A percentile compares a stretch with the other conserved stretches of the same genome.
Conservation (phyloP, 176 grass and related monocot genomes). For the Alloteropsis semialata region DNA sequence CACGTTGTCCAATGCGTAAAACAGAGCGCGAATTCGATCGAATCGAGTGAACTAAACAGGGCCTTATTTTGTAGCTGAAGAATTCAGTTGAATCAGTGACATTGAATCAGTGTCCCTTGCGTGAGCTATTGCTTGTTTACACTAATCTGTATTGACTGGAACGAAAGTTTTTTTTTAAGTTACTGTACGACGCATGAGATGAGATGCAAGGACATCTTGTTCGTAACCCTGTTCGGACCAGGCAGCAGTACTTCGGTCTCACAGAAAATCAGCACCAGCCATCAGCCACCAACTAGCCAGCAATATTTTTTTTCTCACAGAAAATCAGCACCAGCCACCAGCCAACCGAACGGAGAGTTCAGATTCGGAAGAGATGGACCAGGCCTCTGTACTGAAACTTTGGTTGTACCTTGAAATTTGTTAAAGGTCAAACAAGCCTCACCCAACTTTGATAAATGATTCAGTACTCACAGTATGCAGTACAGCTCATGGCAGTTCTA, state of each 20-base stretch:
- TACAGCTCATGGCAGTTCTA: background rate
- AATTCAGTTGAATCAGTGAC: background rate
- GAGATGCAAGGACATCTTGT: background rate
- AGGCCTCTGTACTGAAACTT: background rate
- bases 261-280: too few species aligned
- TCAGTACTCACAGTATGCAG: background rate
- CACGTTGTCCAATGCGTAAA: too few species aligned
- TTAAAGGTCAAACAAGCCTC: background rate
- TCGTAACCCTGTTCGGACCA: too few species aligned
- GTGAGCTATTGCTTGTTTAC: background rate
- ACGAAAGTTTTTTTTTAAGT: background rate
- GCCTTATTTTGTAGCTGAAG: background rate
- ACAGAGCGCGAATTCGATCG: too few species aligned
- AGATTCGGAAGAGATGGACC: background rate
- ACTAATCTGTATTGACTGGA: background rate
- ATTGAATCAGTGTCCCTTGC: too few species aligned
- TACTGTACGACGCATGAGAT: background rate
- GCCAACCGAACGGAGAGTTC: too few species aligned
- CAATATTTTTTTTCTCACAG: too few species aligned
- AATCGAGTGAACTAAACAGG: too few species aligned
- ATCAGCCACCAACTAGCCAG: too few species aligned
- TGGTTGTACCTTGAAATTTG: background rate
- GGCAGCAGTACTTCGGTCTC: too few species aligned
- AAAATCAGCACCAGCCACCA: too few species aligned
- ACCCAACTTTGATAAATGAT: background rate